Evolutionary conservation across 106 monocot species (phyloP), one percentile per base, ranked within the genome.

Genomic region (Phalaenopsis equestris): DNA sequence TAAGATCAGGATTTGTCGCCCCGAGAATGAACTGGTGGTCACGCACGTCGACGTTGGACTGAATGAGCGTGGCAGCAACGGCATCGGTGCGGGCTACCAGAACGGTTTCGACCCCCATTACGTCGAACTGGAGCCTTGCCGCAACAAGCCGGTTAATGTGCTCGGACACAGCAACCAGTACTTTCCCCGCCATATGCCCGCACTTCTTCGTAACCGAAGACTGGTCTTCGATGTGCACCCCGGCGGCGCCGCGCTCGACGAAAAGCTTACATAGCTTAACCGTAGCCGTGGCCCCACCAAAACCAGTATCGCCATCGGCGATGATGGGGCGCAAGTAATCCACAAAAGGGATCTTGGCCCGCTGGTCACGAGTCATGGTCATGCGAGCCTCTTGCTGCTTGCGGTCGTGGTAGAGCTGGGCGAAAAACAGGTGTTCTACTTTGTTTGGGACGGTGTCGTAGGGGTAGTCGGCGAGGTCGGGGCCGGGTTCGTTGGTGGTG

Each of bases 361-460:
- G 83, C 77, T 92, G 87, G 42, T 92, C 86, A 18, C 92, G 81
- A 18, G 75, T 48, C 92, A 94, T 86, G 82, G 79, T 82, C 90
- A 94, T 89, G 30, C 96, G 81, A 21, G 88, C 90, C 86, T 97
- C 96, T 21, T 77, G 68, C 79, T 96, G 93, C 82, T 94, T 96
- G 52, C 96, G 83, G 83, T 96, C 96, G 78, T 96, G 96, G 82
- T 89, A 96, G 56, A 86, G 94, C 68, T 94, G 96, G 42, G 96
- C 96, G 67, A 87, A 92, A 84, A 96, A 94, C 46, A 96, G 90
- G 67, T 96, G 96, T 21, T 96, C 92, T 15, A 96, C 93, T 80
- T 96, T 94, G 90, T 94, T 94, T 5, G 94, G 96, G 48, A 94
- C 96, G 39, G 96, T 96, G 89, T 96, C 96, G 80, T 96, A 96